These are phyloP conservation scores for Rhizodiscina lignyota DNA, from an alignment of 495 filamentous ascomycete species.

Conservation along the genomic window DNA sequence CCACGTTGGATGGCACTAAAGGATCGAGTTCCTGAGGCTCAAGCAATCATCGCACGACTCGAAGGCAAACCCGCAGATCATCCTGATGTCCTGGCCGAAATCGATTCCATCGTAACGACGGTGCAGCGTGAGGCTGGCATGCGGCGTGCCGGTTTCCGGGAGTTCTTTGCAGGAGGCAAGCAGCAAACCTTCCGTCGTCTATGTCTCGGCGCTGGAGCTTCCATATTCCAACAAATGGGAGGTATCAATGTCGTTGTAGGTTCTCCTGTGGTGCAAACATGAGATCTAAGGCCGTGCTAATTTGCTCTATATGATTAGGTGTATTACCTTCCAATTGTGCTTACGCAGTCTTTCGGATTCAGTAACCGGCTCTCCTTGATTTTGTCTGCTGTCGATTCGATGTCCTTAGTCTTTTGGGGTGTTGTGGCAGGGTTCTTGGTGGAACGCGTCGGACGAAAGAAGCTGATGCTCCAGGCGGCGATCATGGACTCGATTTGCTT, in stretches of 20 bases:
- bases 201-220: not conserved
- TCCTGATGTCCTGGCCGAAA: not conserved
- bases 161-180: not conserved
- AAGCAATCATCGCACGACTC: not conserved
- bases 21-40: not conserved
- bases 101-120: not conserved
- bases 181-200: not conserved
- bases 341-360: slow-evolving; percentile 33
- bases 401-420: slow-evolving; percentile 23
- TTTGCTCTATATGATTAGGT: too few species aligned
- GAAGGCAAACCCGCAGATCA: not conserved
- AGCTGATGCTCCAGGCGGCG: slow-evolving; percentile 31
- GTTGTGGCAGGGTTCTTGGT: slow-evolving; percentile 28
- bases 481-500: slow-evolving; percentile 27
- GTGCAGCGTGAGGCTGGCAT: not conserved
- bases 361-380: slow-evolving; percentile 32
- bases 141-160: not conserved
- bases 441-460: slow-evolving; percentile 33
- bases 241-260: slow-evolving; percentile 39
- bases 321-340: slow-evolving; percentile 37
- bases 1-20: not conserved
- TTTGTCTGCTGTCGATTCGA: slow-evolving; percentile 29
- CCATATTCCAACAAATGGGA: slow-evolving; percentile 8
- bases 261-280: too few species aligned
- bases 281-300: too few species aligned